phyloP scores from a whole-genome alignment of 2,329 filamentous ascomycete genomes.

The Fusarium sp. region DNA sequence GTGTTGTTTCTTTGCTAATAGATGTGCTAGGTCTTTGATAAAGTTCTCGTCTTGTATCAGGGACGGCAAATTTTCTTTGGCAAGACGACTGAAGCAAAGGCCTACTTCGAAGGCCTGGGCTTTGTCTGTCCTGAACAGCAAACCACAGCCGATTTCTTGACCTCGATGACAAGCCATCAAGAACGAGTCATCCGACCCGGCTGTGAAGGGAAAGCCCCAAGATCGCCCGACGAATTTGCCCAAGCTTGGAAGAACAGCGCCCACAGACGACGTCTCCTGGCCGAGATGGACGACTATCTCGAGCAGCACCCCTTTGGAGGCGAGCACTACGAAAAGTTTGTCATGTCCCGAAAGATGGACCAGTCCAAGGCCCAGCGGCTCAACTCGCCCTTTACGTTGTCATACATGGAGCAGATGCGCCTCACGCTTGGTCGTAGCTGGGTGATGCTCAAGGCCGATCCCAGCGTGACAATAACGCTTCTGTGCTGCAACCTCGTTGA shows the following conservation, averaged over 20 bases:
- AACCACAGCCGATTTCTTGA: constrained; percentile 80
- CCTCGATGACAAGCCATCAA: constrained; percentile 57
- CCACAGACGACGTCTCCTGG: constrained; percentile 40
- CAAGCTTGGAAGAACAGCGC: constrained; percentile 48
- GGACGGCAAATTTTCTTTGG: constrained; percentile 71
- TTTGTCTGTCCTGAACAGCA: constrained; percentile 67
- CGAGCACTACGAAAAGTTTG: constrained; percentile 41
- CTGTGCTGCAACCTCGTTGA: constrained; percentile 36
- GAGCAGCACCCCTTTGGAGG: constrained; percentile 42
- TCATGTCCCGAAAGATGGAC: constrained; percentile 39
- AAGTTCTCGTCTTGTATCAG: constrained; percentile 75
- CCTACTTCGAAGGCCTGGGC: constrained; percentile 55
- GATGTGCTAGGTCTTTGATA: constrained; percentile 66
- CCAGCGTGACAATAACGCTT: constrained; percentile 34
- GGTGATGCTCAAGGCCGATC: constrained; percentile 39
- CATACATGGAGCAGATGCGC: constrained; percentile 35
- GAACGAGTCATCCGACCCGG: constrained; percentile 51
- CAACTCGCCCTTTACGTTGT: constrained; percentile 33
- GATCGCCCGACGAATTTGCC: constrained; percentile 53
- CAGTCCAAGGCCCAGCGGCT: constrained; percentile 37
- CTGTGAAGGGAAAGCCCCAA: constrained; percentile 47
- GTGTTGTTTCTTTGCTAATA: neutral
- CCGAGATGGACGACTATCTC: constrained; percentile 48
- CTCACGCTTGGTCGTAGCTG: constrained; percentile 36
- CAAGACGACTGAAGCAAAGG: constrained; percentile 39